A percentile compares a stretch with the other conserved stretches of the same genome.
Evolutionary conservation across 2,329 filamentous ascomycete genomes (phyloP).

Genomic region (Coleophoma crateriformis): DNA sequence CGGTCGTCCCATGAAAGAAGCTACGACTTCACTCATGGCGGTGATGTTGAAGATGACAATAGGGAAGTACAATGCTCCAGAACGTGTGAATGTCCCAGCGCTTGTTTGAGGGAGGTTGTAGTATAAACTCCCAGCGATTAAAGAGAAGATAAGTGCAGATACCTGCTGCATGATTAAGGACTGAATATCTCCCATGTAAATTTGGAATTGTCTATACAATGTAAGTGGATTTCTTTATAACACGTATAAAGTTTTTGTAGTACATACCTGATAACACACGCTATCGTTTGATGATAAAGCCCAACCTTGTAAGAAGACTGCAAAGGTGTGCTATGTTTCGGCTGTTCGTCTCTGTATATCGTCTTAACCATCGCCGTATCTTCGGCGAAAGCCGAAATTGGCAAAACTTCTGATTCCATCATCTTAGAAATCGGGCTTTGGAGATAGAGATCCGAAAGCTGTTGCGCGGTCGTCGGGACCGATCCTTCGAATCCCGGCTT

Average conservation of each 20-base stretch:
- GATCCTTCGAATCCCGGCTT: slow-evolving; percentile 53
- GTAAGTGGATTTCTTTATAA: slow-evolving; percentile 14
- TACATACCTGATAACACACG: slow-evolving; percentile 32
- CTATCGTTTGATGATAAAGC: slow-evolving; percentile 42
- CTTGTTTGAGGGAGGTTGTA: slow-evolving; percentile 47
- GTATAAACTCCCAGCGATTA: slow-evolving; percentile 39
- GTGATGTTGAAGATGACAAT: slow-evolving; percentile 1
- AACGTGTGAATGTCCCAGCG: slow-evolving; percentile 48
- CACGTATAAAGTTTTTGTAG: slow-evolving; percentile 8
- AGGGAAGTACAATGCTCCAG: slow-evolving; percentile 21
- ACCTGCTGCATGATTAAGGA: too few relatives aligned
- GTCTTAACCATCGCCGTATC: neutral
- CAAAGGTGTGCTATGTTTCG: slow-evolving; percentile 28
- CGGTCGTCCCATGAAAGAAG: slow-evolving; percentile 19
- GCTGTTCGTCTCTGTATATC: slow-evolving; percentile 30
- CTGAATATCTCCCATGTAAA: slow-evolving; percentile 4
- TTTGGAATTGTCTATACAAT: slow-evolving; percentile 25
- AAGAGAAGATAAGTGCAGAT: slow-evolving; percentile 14
- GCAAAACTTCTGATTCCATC: neutral
- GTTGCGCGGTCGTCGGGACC: slow-evolving; percentile 60
- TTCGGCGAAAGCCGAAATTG: neutral
- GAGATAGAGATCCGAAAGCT: slow-evolving; percentile 44
- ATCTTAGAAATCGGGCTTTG: slow-evolving; percentile 30
- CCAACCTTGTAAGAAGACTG: slow-evolving; percentile 47
- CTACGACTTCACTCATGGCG: slow-evolving; percentile 26